These are phyloP conservation scores for Angomonas desouzai DNA, from an alignment of 208 protist species.

Conservation along the genomic window DNA sequence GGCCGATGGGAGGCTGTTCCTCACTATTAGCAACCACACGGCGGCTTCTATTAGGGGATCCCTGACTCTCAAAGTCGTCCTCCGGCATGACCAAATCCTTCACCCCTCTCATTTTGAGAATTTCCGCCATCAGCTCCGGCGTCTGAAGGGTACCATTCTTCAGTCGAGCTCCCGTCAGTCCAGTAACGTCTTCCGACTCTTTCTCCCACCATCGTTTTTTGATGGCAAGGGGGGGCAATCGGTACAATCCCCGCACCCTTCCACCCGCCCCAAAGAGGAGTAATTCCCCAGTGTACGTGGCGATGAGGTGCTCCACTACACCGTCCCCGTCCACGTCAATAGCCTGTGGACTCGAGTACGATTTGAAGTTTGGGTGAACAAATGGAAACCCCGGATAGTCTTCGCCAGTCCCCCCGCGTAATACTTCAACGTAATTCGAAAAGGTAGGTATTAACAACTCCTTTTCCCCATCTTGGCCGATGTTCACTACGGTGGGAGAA, in stretches of 20 bases:
- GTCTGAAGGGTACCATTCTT: neutral
- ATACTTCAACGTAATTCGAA: constrained; percentile 67
- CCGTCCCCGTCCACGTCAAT: constrained; percentile 85
- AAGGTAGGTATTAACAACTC: constrained; percentile 81
- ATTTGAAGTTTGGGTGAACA: constrained; percentile 65
- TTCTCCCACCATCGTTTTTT: constrained; percentile 72
- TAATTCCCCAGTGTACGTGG: constrained; percentile 84
- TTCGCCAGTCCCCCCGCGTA: constrained; percentile 42
- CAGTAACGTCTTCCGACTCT: constrained; percentile 17
- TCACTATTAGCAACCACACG: neutral
- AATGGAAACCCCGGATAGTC: constrained; percentile 82
- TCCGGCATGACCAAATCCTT: constrained; percentile 22
- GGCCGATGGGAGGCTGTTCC: constrained; percentile 21
- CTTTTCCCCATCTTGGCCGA: constrained; percentile 73
- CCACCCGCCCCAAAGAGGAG: constrained; percentile 73
- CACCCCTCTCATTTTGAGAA: constrained; percentile 22
- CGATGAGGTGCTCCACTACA: constrained; percentile 75
- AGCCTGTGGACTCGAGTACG: constrained; percentile 74
- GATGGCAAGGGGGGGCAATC: constrained; percentile 73
- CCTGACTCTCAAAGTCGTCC: constrained; percentile 1
- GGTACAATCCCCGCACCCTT: constrained; percentile 39
- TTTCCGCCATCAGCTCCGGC: constrained; percentile 21
- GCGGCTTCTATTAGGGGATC: neutral
- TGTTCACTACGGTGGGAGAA: constrained; percentile 77
- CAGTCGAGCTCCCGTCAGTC: neutral